phyloP scores from a whole-genome alignment of 208 protist genomes.

The Lotmaria passim region DNA sequence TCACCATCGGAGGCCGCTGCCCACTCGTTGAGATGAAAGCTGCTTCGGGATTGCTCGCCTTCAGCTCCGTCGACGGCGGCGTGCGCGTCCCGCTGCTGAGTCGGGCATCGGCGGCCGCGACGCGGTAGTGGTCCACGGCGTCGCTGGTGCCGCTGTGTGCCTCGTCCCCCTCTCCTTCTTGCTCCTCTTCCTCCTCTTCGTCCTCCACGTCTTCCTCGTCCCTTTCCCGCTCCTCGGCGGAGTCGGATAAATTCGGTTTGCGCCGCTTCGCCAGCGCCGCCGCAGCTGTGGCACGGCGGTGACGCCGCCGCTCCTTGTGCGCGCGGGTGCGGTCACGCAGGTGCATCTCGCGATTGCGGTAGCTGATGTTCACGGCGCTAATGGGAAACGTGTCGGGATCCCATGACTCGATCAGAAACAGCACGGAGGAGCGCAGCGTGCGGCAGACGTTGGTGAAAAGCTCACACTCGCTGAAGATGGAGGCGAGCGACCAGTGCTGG shows the following conservation, averaged over 20 bases:
- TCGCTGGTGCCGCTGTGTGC: conserved; percentile 5
- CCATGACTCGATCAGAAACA: conserved; percentile 76
- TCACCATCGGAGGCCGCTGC: conserved; percentile 34
- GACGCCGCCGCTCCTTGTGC: conserved; percentile 25
- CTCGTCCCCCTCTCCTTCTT: not conserved
- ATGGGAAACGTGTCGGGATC: conserved; percentile 62
- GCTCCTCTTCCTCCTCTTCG: not conserved
- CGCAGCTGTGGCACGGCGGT: conserved; percentile 4
- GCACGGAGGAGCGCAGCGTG: conserved; percentile 53
- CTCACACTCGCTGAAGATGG: conserved; percentile 85
- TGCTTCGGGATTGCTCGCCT: conserved; percentile 14
- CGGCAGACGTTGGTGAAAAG: conserved; percentile 64
- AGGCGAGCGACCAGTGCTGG: conserved; percentile 79
- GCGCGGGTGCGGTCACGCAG: conserved; percentile 24
- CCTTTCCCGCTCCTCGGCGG: not conserved
- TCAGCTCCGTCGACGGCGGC: conserved; percentile 12
- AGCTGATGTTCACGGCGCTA: conserved; percentile 38
- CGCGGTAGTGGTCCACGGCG: conserved; percentile 14
- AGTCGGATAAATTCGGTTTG: not conserved
- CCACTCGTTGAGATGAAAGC: conserved; percentile 36
- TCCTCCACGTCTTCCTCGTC: conserved; percentile 13
- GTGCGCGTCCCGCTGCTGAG: conserved; percentile 16
- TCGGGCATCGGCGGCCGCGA: not conserved
- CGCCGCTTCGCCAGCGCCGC: not conserved
- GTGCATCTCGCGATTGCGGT: conserved; percentile 33